These are phyloP conservation scores for Jimgerdemannia lactiflua DNA, from an alignment of 192 early-diverging fungal species.

Conservation along the genomic window DNA sequence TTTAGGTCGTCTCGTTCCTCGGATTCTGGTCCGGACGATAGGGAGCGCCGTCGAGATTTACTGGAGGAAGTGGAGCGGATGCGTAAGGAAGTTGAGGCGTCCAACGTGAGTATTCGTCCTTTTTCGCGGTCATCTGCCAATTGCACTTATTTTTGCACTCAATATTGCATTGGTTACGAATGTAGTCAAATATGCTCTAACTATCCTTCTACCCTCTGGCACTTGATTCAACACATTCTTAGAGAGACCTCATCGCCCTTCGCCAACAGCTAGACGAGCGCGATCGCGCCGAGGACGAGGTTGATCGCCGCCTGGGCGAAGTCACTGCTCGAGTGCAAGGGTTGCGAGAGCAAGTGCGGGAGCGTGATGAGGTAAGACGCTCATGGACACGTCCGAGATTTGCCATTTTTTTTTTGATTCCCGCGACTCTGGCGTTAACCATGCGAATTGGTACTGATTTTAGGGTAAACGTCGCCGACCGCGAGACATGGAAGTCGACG, in stretches of 20 bases:
- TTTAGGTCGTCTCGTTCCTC: constrained; percentile 1
- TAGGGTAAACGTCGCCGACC: constrained; percentile 12
- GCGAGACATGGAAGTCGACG: background rate
- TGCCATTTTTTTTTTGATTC: background rate
- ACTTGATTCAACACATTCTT: background rate
- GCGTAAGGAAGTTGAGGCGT: background rate
- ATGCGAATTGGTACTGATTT: background rate
- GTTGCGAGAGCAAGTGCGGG: constrained; percentile 30
- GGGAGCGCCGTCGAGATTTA: constrained; percentile 6
- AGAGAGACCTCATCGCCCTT: background rate
- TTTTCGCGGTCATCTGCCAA: background rate
- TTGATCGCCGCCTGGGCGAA: constrained; percentile 18
- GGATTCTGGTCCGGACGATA: constrained; percentile 18
- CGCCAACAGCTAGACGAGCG: background rate
- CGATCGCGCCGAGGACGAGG: constrained; percentile 19
- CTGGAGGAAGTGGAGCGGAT: constrained; percentile 16
- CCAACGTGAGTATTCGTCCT: background rate
- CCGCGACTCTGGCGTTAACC: background rate
- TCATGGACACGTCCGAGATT: constrained; percentile 20
- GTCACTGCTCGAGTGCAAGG: constrained; percentile 18
- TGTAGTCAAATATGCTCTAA: background rate
- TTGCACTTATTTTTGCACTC: background rate
- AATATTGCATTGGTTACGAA: background rate
- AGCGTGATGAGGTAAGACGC: constrained; percentile 33
- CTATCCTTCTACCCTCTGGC: background rate